A percentile compares a stretch with the other conserved stretches of the same genome.
phyloP scores from a whole-genome alignment of 176 grass and related monocot genomes.

The Oryza officinalis region DNA sequence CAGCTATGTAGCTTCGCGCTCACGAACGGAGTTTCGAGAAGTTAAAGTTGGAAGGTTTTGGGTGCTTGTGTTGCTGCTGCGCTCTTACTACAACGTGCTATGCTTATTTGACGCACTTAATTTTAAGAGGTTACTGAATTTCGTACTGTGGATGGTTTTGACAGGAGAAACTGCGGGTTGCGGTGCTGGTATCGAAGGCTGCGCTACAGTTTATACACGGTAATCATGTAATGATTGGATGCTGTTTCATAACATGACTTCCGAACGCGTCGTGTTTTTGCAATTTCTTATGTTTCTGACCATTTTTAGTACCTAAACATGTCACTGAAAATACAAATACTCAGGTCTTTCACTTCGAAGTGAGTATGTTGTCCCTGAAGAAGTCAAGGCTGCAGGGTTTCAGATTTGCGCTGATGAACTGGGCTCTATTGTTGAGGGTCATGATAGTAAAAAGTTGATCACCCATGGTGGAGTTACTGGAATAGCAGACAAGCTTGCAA shows the following conservation, averaged over 20 bases:
- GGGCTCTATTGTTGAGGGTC: conserved; percentile 82
- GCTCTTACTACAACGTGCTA: background rate
- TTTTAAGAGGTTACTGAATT: conserved; percentile 15
- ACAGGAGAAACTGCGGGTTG: conserved; percentile 90
- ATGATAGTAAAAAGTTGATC: conserved; percentile 81
- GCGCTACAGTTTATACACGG: conserved; percentile 91
- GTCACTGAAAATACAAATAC: background rate
- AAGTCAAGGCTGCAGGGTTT: conserved; percentile 79
- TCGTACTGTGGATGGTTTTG: background rate
- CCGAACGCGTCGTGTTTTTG: background rate
- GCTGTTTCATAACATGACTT: background rate
- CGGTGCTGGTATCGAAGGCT: conserved; percentile 85
- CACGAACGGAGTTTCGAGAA: background rate
- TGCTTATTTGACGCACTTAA: background rate
- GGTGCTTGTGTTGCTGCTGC: background rate
- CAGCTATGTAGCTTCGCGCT: background rate
- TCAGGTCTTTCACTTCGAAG: conserved; percentile 53
- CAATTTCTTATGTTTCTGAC: background rate
- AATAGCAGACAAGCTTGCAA: conserved; percentile 71
- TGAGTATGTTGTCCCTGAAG: conserved; percentile 69
- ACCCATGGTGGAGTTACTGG: conserved; percentile 58
- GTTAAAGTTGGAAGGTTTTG: background rate
- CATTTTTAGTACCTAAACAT: background rate
- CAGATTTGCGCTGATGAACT: conserved; percentile 78
- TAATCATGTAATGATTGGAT: background rate